Evolutionary conservation across 2,329 filamentous ascomycete species (phyloP).

Genomic region (Epichloe amarillans): DNA sequence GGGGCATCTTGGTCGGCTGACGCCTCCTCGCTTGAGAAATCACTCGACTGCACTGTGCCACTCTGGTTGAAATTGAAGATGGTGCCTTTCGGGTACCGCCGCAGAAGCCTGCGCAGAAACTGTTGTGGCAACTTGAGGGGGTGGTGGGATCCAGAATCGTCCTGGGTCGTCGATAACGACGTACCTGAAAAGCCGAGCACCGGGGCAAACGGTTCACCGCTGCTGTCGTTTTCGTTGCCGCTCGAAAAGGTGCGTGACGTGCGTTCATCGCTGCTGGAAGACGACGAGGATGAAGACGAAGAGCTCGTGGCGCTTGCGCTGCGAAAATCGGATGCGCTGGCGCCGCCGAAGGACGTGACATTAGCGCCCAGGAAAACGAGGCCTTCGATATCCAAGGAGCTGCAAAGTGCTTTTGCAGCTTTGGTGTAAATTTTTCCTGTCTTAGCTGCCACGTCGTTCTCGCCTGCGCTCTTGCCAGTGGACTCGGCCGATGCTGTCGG

Average conservation of each 20-base stretch:
- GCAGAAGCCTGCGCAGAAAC: constrained; percentile 27
- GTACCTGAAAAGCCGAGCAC: constrained; percentile 25
- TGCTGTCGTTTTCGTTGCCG: constrained; percentile 1
- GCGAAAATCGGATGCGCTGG: not conserved
- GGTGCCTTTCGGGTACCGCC: constrained; percentile 30
- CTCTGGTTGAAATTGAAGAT: constrained; percentile 30
- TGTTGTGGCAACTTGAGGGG: constrained; percentile 20
- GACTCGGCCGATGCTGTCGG: not conserved
- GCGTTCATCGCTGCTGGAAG: constrained; percentile 13
- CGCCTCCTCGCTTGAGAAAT: constrained; percentile 15
- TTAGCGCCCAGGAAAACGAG: constrained; percentile 1
- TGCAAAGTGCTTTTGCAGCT: constrained; percentile 1
- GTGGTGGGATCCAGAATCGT: constrained; percentile 9
- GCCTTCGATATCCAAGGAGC: not conserved
- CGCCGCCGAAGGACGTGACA: constrained; percentile 1
- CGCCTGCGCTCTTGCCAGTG: not conserved
- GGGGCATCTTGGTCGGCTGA: not conserved
- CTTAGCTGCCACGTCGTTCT: not conserved
- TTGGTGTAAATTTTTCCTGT: not conserved
- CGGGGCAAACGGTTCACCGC: constrained; percentile 4
- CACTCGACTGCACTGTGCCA: constrained; percentile 21
- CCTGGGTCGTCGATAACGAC: constrained; percentile 18
- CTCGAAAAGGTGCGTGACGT: not conserved
- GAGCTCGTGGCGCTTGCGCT: constrained; percentile 17
- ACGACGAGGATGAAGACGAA: constrained; percentile 5